Percentiles rank a stretch among this genome's conserved stretches.
These are phyloP conservation scores for Deakozyma indianensis DNA, from an alignment of 805 yeast genomes.

Conservation along the genomic window DNA sequence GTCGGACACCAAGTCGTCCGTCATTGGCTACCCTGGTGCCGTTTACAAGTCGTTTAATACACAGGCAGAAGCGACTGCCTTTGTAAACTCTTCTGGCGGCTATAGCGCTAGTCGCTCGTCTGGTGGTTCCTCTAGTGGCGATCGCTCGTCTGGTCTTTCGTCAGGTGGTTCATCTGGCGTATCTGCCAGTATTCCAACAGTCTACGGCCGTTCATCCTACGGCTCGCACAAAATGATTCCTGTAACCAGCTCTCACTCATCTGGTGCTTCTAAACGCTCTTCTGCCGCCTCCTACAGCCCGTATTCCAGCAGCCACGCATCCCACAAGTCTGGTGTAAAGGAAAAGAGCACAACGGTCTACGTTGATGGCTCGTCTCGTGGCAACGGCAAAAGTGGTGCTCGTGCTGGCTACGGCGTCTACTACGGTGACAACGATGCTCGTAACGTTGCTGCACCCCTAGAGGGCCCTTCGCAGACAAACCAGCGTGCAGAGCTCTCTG, in stretches of 20 bases:
- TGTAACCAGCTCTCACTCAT: too few relatives aligned
- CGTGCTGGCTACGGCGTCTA: conserved; percentile 65
- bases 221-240: too few relatives aligned
- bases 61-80: conserved; percentile 33
- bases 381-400: conserved; percentile 35
- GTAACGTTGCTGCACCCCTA: conserved; percentile 44
- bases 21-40: conserved; percentile 43
- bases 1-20: conserved; percentile 33
- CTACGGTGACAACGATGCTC: conserved; percentile 39
- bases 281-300: too few relatives aligned
- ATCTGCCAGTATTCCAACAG: neutral
- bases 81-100: conserved; percentile 15
- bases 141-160: neutral
- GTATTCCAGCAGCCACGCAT: too few relatives aligned
- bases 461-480: conserved; percentile 45
- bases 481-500: conserved; percentile 67
- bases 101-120: conserved; percentile 1
- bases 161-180: neutral
- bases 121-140: conserved; percentile 1
- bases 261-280: too few relatives aligned
- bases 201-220: too few relatives aligned
- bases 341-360: conserved; percentile 25
- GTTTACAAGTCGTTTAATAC: conserved; percentile 40
- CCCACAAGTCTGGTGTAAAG: neutral
- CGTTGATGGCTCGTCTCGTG: conserved; percentile 67